Percentiles rank a stretch among this genome's conserved stretches.
phyloP scores from a whole-genome alignment of 1,284 basidiomycete species.

The Fomitiporia mediterranea region DNA sequence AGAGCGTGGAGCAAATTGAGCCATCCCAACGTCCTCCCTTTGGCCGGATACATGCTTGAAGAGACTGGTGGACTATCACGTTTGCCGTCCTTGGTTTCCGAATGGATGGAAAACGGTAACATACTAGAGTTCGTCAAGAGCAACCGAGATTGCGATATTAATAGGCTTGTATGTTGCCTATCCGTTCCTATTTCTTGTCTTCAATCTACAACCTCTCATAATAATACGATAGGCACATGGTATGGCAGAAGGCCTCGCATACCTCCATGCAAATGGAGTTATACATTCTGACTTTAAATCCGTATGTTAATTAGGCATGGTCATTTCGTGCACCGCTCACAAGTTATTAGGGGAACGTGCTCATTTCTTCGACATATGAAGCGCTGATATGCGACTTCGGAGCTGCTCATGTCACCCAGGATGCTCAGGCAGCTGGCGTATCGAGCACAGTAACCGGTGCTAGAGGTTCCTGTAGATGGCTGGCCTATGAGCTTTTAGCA shows the following conservation, averaged over 20 bases:
- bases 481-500: neutral
- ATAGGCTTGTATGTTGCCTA: neutral
- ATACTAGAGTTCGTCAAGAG: too few species aligned
- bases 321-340: neutral
- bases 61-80: neutral
- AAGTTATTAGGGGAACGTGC: neutral
- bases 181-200: neutral
- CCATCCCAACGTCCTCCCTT: conserved; percentile 5
- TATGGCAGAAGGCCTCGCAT: conserved; percentile 4
- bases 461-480: neutral
- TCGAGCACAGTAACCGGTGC: neutral
- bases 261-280: neutral
- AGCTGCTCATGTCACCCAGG: neutral
- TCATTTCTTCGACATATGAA: neutral
- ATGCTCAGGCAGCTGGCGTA: neutral
- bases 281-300: conserved; percentile 1
- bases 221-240: neutral
- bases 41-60: neutral
- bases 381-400: neutral
- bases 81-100: neutral
- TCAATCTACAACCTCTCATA: neutral
- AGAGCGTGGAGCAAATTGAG: neutral
- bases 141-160: neutral
- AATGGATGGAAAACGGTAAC: conserved; percentile 7
- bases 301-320: neutral